Percentiles rank a stretch among this genome's conserved stretches.
Evolutionary conservation across 768 basidiomycete species (phyloP).

Genomic region (Melanogaster broomeanus): DNA sequence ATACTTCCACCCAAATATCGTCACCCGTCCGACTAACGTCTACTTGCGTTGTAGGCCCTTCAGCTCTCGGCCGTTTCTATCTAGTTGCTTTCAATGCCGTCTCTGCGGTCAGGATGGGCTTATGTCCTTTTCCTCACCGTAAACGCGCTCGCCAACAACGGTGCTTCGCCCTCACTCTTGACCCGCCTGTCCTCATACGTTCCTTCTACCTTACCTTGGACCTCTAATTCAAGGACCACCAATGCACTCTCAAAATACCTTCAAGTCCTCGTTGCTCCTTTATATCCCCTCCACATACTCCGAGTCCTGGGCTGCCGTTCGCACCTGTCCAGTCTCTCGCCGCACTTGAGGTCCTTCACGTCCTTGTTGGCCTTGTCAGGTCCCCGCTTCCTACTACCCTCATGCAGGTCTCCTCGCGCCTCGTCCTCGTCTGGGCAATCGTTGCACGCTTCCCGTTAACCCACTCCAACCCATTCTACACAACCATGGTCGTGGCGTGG

Average conservation of each 20-base stretch:
- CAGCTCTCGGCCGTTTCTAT: conserved; percentile 42
- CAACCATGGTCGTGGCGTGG: conserved; percentile 94
- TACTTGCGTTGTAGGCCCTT: background rate
- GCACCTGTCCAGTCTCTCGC: conserved; percentile 84
- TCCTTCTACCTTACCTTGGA: conserved; percentile 8
- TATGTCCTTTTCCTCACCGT: conserved; percentile 63
- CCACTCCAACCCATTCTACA: conserved; percentile 75
- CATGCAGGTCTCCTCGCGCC: conserved; percentile 78
- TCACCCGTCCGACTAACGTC: background rate
- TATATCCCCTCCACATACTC: conserved; percentile 50
- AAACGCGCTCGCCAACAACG: conserved; percentile 37
- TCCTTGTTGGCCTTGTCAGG: conserved; percentile 74
- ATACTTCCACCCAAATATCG: background rate
- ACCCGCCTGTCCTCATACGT: conserved; percentile 34
- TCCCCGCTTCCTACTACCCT: conserved; percentile 73
- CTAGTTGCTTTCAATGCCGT: conserved; percentile 77
- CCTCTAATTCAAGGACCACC: conserved; percentile 20
- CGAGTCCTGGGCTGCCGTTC: conserved; percentile 57
- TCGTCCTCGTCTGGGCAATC: conserved; percentile 87
- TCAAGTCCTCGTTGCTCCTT: conserved; percentile 33
- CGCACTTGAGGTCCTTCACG: conserved; percentile 81
- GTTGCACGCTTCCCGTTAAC: conserved; percentile 42
- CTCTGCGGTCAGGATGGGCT: conserved; percentile 74
- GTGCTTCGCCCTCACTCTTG: conserved; percentile 35
- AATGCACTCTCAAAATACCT: conserved; percentile 37